Conservation (phyloP, 257 asterid genomes). For the Galeopsis tetrahit region DNA sequence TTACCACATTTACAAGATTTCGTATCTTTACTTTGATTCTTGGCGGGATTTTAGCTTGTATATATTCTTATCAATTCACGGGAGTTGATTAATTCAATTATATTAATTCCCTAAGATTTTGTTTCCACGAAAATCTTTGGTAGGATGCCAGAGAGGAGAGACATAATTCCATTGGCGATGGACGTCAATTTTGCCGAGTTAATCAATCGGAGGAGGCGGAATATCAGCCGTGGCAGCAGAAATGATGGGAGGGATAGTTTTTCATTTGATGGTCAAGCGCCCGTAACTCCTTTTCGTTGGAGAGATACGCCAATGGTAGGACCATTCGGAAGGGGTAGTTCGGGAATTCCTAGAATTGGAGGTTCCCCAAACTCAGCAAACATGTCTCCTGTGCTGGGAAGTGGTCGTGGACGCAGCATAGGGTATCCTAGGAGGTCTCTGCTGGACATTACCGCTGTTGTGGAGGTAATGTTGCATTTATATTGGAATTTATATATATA, state of each 20-base stretch:
- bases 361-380: conserved; percentile 43
- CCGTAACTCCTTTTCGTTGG: conserved; percentile 51
- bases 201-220: conserved; percentile 42
- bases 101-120: background rate
- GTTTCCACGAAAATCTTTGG: conserved; percentile 27
- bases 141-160: conserved; percentile 66
- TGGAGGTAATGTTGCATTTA: conserved; percentile 50
- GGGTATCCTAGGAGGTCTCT: conserved; percentile 81
- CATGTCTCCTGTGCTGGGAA: conserved; percentile 46
- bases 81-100: no score
- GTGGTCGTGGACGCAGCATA: conserved; percentile 48
- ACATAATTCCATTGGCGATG: conserved; percentile 46
- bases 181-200: conserved; percentile 43
- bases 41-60: no score
- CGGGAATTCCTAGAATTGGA: conserved; percentile 46
- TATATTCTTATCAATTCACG: no score
- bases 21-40: no score
- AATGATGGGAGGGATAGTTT: conserved; percentile 28
- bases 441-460: conserved; percentile 59
- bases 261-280: conserved; percentile 32
- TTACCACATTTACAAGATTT: no score
- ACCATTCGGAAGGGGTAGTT: conserved; percentile 34
- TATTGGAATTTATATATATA: background rate
- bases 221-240: conserved; percentile 6
- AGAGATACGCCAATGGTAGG: conserved; percentile 49